phyloP scores from a whole-genome alignment of 208 protist genomes.

The Tritrichomonas foetus region DNA sequence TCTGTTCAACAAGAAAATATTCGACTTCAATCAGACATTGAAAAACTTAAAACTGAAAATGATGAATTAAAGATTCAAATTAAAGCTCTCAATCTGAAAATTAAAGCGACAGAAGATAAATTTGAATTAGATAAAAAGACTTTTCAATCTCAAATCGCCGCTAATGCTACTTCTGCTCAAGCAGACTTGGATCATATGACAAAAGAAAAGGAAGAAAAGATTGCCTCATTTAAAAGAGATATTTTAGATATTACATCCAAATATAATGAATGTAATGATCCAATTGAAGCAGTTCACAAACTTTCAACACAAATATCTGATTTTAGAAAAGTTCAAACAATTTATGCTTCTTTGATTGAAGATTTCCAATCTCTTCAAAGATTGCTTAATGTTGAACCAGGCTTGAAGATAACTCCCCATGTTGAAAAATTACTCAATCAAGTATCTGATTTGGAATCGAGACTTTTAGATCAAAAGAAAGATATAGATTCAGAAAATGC shows the following conservation, averaged over 20 bases:
- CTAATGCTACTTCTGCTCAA: background rate
- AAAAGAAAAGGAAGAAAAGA: slow-evolving; percentile 2
- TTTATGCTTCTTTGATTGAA: background rate
- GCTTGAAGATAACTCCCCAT: background rate
- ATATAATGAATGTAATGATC: background rate
- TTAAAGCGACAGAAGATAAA: slow-evolving; percentile 15
- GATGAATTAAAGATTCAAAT: background rate
- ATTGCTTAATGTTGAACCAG: background rate
- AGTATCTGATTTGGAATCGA: too few relatives aligned
- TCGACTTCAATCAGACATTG: too few relatives aligned
- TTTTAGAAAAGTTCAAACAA: background rate
- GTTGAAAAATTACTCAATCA: background rate
- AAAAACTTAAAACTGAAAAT: too few relatives aligned
- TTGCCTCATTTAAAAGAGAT: background rate
- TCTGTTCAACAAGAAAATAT: too few relatives aligned
- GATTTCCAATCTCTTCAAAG: background rate
- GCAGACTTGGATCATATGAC: background rate
- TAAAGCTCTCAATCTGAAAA: background rate
- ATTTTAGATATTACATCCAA: background rate
- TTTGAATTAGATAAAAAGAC: background rate
- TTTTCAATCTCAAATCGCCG: background rate
- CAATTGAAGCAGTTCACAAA: background rate
- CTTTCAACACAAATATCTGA: background rate
- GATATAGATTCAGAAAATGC: background rate
- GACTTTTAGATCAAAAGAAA: background rate